phyloP scores from a whole-genome alignment of 202 grass and related monocot genomes.

The Setaria viridis region DNA sequence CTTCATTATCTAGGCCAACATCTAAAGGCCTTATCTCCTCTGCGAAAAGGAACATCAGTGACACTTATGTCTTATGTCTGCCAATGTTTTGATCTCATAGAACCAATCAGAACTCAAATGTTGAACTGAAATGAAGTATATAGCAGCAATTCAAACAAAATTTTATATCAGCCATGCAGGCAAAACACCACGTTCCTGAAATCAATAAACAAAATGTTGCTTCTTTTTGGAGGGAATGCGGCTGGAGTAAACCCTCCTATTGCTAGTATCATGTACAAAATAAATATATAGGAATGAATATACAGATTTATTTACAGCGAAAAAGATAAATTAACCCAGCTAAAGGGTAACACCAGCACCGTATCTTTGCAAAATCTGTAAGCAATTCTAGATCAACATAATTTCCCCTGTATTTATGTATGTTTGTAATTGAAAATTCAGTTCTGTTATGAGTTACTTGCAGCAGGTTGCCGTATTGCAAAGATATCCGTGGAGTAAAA shows the following conservation, averaged over 20 bases:
- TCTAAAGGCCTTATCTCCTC: conserved; percentile 91
- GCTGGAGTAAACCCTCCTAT: not conserved
- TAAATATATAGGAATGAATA: not conserved
- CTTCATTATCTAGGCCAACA: conserved; percentile 87
- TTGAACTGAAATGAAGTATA: conserved; percentile 10
- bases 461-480: not conserved
- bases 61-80: conserved; percentile 18
- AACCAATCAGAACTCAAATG: not conserved
- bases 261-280: not conserved
- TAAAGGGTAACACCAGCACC: not conserved
- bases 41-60: conserved; percentile 49
- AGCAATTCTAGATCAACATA: not conserved
- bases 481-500: not conserved
- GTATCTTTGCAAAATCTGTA: not conserved
- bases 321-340: not conserved
- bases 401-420: not conserved
- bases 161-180: conserved; percentile 6
- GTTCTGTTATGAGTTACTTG: not conserved
- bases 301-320: not conserved
- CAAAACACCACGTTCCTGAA: not conserved
- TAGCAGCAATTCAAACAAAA: conserved; percentile 10
- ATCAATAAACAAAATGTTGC: not conserved
- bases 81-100: conserved; percentile 13
- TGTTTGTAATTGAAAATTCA: not conserved
- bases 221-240: not conserved